Evolutionary conservation across 1,139 yeast genomes (phyloP).

Genomic region (Kodamaea alishanica): DNA sequence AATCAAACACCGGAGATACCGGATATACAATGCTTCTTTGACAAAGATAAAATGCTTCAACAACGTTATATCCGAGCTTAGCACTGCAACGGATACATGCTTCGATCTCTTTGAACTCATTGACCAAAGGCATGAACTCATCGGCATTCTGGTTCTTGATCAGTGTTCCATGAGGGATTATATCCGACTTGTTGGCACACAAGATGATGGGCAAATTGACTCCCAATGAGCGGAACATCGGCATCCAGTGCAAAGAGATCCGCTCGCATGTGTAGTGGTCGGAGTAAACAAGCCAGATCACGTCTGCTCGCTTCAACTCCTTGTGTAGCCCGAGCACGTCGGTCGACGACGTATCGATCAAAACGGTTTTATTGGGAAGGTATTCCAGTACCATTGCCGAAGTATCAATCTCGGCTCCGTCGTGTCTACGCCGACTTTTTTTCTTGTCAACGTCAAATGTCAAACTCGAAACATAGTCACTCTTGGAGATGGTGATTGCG

Average conservation of each 20-base stretch:
- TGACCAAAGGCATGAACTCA: conserved; percentile 80
- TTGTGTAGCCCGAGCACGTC: conserved; percentile 59
- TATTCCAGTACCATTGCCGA: conserved; percentile 29
- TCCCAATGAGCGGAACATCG: conserved; percentile 85
- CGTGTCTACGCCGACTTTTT: conserved; percentile 1
- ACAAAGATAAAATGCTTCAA: conserved; percentile 83
- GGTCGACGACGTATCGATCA: conserved; percentile 75
- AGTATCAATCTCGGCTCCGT: conserved; percentile 4
- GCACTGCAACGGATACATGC: conserved; percentile 89
- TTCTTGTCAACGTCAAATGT: conserved; percentile 7
- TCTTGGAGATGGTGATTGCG: conserved; percentile 63
- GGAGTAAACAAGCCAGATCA: conserved; percentile 86
- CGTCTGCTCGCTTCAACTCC: conserved; percentile 83
- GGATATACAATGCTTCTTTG: conserved; percentile 92
- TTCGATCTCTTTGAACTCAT: conserved; percentile 91
- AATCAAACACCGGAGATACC: conserved; percentile 87
- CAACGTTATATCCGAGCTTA: conserved; percentile 73
- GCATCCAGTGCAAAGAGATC: conserved; percentile 90
- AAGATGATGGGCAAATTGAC: conserved; percentile 88
- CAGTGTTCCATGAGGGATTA: conserved; percentile 17
- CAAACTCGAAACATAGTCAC: conserved; percentile 33
- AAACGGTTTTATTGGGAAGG: conserved; percentile 64
- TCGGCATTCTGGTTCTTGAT: conserved; percentile 48
- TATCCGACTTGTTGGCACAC: conserved; percentile 80
- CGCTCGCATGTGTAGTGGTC: conserved; percentile 95